Base-by-base conservation (phyloP, 495 filamentous ascomycete genomes). In the Aspergillus ostianus region DNA sequence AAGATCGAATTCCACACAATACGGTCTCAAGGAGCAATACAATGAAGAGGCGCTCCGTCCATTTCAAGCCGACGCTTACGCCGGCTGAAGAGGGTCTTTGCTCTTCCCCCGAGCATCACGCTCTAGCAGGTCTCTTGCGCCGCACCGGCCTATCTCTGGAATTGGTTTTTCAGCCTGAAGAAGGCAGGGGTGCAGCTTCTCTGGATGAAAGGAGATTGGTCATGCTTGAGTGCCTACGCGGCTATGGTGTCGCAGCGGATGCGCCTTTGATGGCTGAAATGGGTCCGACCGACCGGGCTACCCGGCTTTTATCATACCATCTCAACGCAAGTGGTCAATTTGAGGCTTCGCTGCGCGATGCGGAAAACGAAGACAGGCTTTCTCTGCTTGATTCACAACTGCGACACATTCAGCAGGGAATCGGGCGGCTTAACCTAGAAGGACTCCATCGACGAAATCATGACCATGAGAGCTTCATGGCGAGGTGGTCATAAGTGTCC, bases 131-230 rank as follows among this genome's bases (percentile, higher is more conserved):
- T 32, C 57, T 78, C 17, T 56, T 78, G 51, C 75, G 76, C 27
- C 76, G 74, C 17, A 60, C 75, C 13, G 77, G 75, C 1, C 47
- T 79, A 19, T 65, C 71, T 9, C 61, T 64, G 6, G 73, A 74
- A 60, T 70, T 70, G 6, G 63, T 73, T 0, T 63, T 73, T 50
- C 64, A 66, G 3, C 61, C 69, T 3, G 65, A 68, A 32, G 64
- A 47, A 53, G 63, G 61, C 52, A 64, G 55, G 45, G 63, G 64
- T 49, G 63, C 55, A 17, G 51, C 53, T 18, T 57, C 60, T 15
- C 68, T 79, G 7, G 49, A 65, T 20, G 70, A 73, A 47, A 77
- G 74, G 59, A 61, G 70, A 57, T 41, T 61, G 12, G 58, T 73
- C 20, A 63, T 75, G 61, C 58, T 67, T 9, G 70, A 73, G 23